Evolutionary conservation across 306 rosid genomes (phyloP), one percentile per base, ranked within the genome.

Genomic region (Astragalus glycyphyllos): DNA sequence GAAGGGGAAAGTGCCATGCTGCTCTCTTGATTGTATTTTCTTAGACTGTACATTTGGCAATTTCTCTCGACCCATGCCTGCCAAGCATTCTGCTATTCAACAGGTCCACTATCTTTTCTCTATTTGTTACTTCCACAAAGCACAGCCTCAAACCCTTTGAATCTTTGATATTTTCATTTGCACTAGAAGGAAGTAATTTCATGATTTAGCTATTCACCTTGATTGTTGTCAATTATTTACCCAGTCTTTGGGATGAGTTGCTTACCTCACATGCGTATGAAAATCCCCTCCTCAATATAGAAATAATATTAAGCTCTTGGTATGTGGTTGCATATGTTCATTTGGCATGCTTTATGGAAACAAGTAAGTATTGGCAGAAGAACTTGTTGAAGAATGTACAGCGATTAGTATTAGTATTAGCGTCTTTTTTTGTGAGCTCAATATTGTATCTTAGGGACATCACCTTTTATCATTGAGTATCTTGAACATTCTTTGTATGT

Each of bases 31-130:
- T 77, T 86, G 77, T 77, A 82, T 91, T 37, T 91, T 89, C 75
- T 70, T 91, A 51, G 97, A 89, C 72, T 89, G 91, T 72, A 91
- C 96, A 13, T 91, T 89, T 72, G 93, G 90, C 5, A 87, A 40
- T 73, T 89, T 81, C 81, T 66, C 67, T 73, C 76, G 75, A 65
- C 42, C 65, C 11, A 77, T 87, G 76, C 96, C 96, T 63, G 77
- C 84, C 79, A 84, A 81, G 62, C 81, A 75, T 66, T 83, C 85
- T 2, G 83, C 96, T 70, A 69, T 83, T 68, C 87, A 74, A 56
- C 89, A 91, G 92, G 95, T 88, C 81, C 76, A 81, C 84, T 86
- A 83, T 37, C 5, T n/a, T 34, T 40, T 63, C 58, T 8, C 7
- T 9, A 26, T 44, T 16, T 59, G 11, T 55, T 56, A 15, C 16